Evolutionary conservation across 1,139 yeast genomes (phyloP).

Genomic region (Yamadazyma spencermartinsiae): DNA sequence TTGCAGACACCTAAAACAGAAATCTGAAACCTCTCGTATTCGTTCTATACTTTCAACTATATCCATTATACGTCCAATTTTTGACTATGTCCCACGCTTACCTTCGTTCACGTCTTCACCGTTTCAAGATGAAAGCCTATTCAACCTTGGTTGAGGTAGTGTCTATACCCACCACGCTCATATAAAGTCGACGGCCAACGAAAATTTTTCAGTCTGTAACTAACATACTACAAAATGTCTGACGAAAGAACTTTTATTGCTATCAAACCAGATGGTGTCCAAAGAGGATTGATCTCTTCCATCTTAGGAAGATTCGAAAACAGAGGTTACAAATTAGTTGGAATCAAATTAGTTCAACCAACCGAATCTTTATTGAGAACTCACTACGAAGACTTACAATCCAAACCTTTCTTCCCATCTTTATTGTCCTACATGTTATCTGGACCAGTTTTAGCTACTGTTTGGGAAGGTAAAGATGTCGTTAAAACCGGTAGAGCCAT

Average conservation of each 20-base stretch:
- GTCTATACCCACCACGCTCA: background rate
- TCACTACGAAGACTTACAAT: constrained; percentile 94
- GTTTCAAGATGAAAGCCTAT: too few species aligned
- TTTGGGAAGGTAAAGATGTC: constrained; percentile 99
- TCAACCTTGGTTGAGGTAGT: background rate
- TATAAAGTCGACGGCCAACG: background rate
- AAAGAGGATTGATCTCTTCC: constrained; percentile 92
- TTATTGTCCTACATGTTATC: constrained; percentile 95
- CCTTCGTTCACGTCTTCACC: background rate
- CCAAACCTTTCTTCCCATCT: constrained; percentile 97
- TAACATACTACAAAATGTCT: constrained; percentile 42
- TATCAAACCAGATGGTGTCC: constrained; percentile 99
- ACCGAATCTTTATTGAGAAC: constrained; percentile 83
- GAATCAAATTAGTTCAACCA: constrained; percentile 88
- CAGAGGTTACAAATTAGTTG: constrained; percentile 97
- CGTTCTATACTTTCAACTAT: too few species aligned
- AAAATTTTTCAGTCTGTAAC: background rate
- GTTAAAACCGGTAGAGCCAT: constrained; percentile 98
- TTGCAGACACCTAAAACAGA: too few species aligned
- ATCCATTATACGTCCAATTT: too few species aligned
- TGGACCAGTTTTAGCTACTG: constrained; percentile 98
- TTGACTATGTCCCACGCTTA: background rate
- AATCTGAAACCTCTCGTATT: too few species aligned
- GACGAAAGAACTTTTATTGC: constrained; percentile 98
- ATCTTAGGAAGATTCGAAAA: constrained; percentile 93